A percentile compares a stretch with the other conserved stretches of the same genome.
Evolutionary conservation across 176 grass and related monocot species (phyloP).

Genomic region (Rhynchospora tenuis): DNA sequence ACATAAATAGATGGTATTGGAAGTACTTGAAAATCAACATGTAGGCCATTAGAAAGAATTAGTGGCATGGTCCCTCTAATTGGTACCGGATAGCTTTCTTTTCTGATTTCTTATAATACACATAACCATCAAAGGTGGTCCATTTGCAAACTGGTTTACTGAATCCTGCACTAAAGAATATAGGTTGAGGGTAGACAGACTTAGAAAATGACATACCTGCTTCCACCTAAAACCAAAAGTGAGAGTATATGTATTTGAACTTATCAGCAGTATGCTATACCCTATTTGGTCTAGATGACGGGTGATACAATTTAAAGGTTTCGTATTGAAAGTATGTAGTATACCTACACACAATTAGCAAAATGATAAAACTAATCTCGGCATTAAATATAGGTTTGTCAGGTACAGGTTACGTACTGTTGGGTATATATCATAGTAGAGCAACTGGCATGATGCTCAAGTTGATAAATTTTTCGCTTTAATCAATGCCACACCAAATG

Average conservation of each 20-base stretch:
- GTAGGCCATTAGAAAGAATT: background rate
- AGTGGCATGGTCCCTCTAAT: constrained; percentile 14
- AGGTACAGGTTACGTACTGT: background rate
- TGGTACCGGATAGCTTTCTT: constrained; percentile 16
- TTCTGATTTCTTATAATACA: constrained; percentile 1
- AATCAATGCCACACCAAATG: too few species aligned
- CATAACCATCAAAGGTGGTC: constrained; percentile 20
- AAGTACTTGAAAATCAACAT: background rate
- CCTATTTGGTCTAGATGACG: background rate
- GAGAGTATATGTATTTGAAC: background rate
- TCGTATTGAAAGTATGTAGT: background rate
- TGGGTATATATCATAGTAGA: background rate
- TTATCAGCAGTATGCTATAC: background rate
- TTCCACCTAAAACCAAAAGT: constrained; percentile 11
- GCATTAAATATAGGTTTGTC: background rate
- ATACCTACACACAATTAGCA: background rate
- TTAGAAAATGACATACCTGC: constrained; percentile 7
- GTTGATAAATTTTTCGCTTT: too few species aligned
- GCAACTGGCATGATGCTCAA: background rate
- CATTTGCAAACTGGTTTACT: constrained; percentile 2
- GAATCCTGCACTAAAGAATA: constrained; percentile 11
- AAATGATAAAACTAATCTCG: background rate
- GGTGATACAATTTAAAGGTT: background rate
- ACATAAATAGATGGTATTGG: background rate
- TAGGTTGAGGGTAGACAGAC: constrained; percentile 15